Base-by-base conservation (phyloP, 805 yeast species). In the Kluyveromyces wickerhamii region DNA sequence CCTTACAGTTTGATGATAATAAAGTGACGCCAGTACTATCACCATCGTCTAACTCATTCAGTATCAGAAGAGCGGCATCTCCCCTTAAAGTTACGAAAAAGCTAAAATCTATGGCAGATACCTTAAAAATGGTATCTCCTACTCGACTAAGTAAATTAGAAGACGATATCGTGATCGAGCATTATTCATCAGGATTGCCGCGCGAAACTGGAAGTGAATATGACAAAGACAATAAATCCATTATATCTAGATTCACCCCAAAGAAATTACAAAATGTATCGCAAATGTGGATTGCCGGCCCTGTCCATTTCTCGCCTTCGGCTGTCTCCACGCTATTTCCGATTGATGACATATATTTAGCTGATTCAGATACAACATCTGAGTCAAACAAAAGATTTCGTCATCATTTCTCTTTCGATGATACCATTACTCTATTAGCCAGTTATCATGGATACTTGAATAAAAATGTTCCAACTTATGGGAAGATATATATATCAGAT, bases 381-480 rank as follows among this genome's bases (percentile, higher is more conserved):
- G 59, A 53, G 3, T 71, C 83, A 1, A 68, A 71, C n/a, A 57
- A 58, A n/a, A 65, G 83, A 40, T 87, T 79, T 51, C 66, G 72
- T 31, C 52, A 62, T 1, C 79, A 77, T 45, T 89, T 89, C 46
- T 72, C 87, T 0, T 60, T 88, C 8, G 66, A 70, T 4, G 66
- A 64, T 0, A 50, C 62, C 2, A 75, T 74, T 25, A 53, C 50
- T 4, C 60, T 88, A 29, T 56, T 79, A 0, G 76, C 94, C 0
- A 68, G 85, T 1, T 89, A 85, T 49, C 79, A 72, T 48, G 67
- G 79, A 1, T 77, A 83, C 57, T 50, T 86, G 12, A 78, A 74
- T 43, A 71, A 82, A 43, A 72, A 81, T 9, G 60, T 85, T 13
- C 95, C 95, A 1, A 63, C 77, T 1, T 87, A 84, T 57, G 97